Conservation (phyloP, 352 stramenopile species). For the Phytophthora pseudosyringae region DNA sequence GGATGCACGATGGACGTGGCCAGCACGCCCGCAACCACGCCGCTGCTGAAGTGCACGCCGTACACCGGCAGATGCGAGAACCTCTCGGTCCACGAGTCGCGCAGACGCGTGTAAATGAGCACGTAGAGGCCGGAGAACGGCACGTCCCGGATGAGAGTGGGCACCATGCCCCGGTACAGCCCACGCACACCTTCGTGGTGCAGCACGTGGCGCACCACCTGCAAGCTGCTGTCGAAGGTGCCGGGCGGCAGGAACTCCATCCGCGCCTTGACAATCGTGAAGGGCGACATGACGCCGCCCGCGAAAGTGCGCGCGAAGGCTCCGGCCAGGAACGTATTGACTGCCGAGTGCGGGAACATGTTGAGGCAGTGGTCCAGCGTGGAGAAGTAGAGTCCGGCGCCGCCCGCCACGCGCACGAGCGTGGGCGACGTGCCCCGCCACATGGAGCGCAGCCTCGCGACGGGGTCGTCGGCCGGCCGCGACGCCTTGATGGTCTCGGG, state of each 20-base stretch:
- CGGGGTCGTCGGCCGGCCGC: conserved; percentile 21
- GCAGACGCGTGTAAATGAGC: conserved; percentile 82
- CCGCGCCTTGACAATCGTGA: conserved; percentile 88
- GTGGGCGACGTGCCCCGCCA: conserved; percentile 87
- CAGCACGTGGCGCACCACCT: conserved; percentile 73
- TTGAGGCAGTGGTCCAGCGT: conserved; percentile 76
- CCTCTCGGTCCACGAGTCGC: conserved; percentile 48
- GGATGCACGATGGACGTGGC: conserved; percentile 88
- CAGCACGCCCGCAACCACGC: conserved; percentile 74
- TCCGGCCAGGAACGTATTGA: conserved; percentile 84
- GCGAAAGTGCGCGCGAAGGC: conserved; percentile 88
- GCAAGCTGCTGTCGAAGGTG: conserved; percentile 64
- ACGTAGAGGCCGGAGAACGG: conserved; percentile 91
- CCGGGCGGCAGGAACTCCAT: conserved; percentile 84
- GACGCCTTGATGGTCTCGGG: conserved; percentile 31
- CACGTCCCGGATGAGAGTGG: conserved; percentile 87
- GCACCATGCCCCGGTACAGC: conserved; percentile 87
- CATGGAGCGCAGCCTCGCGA: conserved; percentile 63
- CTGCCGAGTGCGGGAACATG: conserved; percentile 53
- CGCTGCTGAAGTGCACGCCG: conserved; percentile 80
- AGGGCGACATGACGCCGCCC: conserved; percentile 76
- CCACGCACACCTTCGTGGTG: conserved; percentile 71
- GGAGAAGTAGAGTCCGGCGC: conserved; percentile 86
- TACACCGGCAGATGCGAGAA: conserved; percentile 60
- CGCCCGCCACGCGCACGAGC: conserved; percentile 80